Conservation (phyloP, 2,329 filamentous ascomycete genomes). For the Atkinsonella texensis region DNA sequence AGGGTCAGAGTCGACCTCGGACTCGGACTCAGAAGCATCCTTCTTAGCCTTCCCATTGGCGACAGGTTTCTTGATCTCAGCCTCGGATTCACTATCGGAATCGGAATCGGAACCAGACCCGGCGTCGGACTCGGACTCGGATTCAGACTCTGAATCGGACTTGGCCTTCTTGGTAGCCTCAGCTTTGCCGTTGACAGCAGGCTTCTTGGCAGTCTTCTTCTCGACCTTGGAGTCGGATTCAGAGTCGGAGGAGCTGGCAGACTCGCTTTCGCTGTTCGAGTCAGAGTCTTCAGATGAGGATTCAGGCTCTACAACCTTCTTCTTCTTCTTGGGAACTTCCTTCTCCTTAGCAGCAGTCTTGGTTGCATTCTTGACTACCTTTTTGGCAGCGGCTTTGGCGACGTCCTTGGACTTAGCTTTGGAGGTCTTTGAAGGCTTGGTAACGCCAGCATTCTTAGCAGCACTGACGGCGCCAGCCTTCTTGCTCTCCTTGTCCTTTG, state of each 20-base stretch:
- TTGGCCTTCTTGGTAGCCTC: slow-evolving; percentile 14
- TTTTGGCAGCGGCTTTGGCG: slow-evolving; percentile 48
- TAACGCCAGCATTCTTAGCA: slow-evolving; percentile 55
- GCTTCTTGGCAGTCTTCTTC: slow-evolving; percentile 16
- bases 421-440: slow-evolving; percentile 53
- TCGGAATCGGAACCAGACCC: slow-evolving; percentile 18
- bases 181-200: slow-evolving; percentile 13
- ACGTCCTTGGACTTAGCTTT: slow-evolving; percentile 56
- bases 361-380: slow-evolving; percentile 27
- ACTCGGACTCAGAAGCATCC: slow-evolving; percentile 19
- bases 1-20: slow-evolving; percentile 21
- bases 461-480: slow-evolving; percentile 39
- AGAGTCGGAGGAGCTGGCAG: slow-evolving; percentile 12
- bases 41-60: slow-evolving; percentile 6
- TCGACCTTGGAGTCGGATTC: slow-evolving; percentile 22
- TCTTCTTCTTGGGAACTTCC: slow-evolving; percentile 36
- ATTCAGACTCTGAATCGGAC: slow-evolving; percentile 3
- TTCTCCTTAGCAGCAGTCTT: slow-evolving; percentile 35
- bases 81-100: slow-evolving; percentile 27
- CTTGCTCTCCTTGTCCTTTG: slow-evolving; percentile 45
- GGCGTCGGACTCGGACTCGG: slow-evolving; percentile 13
- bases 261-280: slow-evolving; percentile 21
- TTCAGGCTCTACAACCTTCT: slow-evolving; percentile 32
- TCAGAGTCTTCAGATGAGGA: slow-evolving; percentile 25
- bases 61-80: slow-evolving; percentile 19